Evolutionary conservation across 169 alveolate genomes (phyloP).

Genomic region (Cyclospora cayetanensis): DNA sequence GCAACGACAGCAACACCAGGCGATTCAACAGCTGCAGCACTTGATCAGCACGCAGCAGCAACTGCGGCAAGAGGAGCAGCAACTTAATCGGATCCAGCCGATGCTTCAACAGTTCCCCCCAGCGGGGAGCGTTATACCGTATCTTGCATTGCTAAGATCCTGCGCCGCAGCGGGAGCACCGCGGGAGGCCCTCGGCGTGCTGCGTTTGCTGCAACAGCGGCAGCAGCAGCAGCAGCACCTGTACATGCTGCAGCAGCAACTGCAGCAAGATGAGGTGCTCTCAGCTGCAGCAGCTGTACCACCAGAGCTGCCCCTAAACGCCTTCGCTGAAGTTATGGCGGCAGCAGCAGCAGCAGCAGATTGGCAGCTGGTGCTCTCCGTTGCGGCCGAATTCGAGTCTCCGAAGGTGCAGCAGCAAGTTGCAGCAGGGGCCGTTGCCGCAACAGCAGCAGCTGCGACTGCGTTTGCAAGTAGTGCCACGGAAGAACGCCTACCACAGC

Average conservation of each 20-base stretch:
- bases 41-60: slow-evolving; percentile 32
- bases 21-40: slow-evolving; percentile 34
- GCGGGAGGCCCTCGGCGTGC: slow-evolving; percentile 57
- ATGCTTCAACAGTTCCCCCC: slow-evolving; percentile 32
- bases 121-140: slow-evolving; percentile 39
- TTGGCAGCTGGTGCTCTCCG: slow-evolving; percentile 58
- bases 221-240: slow-evolving; percentile 58
- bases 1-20: slow-evolving; percentile 52
- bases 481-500: neutral
- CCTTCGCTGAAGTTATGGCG: slow-evolving; percentile 49
- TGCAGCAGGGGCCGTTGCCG: slow-evolving; percentile 42
- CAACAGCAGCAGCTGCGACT: slow-evolving; percentile 35
- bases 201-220: slow-evolving; percentile 57
- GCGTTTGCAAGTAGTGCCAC: neutral
- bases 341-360: slow-evolving; percentile 66
- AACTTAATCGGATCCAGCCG: slow-evolving; percentile 24
- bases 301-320: slow-evolving; percentile 36
- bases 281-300: slow-evolving; percentile 39
- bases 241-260: slow-evolving; percentile 12
- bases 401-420: slow-evolving; percentile 42
- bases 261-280: neutral
- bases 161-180: slow-evolving; percentile 62
- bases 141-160: slow-evolving; percentile 43
- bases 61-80: neutral
- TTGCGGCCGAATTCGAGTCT: slow-evolving; percentile 56